Evolutionary conservation across 805 yeast species (phyloP), one percentile per base, ranked within the genome.

Genomic region (Danielia oregonensis): DNA sequence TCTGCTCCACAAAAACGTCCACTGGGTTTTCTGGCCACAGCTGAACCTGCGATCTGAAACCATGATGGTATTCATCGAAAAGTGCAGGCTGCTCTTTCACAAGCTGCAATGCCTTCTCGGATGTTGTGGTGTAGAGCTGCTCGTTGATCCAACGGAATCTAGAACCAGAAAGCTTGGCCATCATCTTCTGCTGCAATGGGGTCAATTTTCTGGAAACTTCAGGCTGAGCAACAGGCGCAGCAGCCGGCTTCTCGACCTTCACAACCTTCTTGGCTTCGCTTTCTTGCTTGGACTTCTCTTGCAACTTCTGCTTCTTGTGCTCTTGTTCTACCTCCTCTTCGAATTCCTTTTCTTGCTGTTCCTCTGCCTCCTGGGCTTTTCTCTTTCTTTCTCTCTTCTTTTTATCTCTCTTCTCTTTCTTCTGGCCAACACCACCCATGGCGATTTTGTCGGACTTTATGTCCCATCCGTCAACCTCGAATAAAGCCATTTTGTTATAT

Each of bases 1-100:
- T 71, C 50, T 83, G 86, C 7, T 76, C 67, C 2, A 86, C 89
- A 61, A 88, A 85, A 2, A 83, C 82, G 60, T 88, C 83, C n/a
- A 93, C 96, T 1, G 99, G 99, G 52, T 93, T 93, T 61, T 91
- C 96, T 3, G 99, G 98, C 99, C 99, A 93, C 14, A 87, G 73
- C 52, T 85, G 88, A 12, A 93, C 97, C 59, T 93, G 99, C 10
- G 89, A 82, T 49, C 95, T 72, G 70, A 93, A 93, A 0, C 99
- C 99, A 37, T 79, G 82, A 55, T 94, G 98, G 51, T 93, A 93
- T 54, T 91, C 97, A 46, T 86, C 93, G 57, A 89, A 93, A 41
- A 93, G 68, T 16, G 79, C 78, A 0, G 99, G 98, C 49, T 89
- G 95, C 11, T 81, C 77, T 37, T 74, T 66, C 26, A 93, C 78